A percentile compares a stretch with the other conserved stretches of the same genome.
These are phyloP conservation scores for Jatropha curcas DNA, from an alignment of 345 rosid genomes.

Conservation along the genomic window DNA sequence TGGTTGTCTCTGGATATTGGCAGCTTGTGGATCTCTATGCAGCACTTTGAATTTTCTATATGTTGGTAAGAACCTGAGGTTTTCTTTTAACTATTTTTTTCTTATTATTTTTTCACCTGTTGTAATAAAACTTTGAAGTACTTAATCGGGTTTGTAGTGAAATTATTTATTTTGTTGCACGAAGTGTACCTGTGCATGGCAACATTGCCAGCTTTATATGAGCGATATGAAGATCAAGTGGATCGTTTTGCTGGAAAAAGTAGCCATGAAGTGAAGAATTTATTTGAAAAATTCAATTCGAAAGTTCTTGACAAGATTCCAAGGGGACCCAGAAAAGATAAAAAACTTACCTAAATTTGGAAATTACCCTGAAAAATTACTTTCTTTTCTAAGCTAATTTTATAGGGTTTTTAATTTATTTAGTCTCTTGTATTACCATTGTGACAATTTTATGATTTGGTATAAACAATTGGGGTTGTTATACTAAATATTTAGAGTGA, in stretches of 20 bases:
- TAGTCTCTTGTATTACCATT: too few relatives aligned
- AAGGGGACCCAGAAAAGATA: slow-evolving; percentile 33
- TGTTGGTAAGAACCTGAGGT: slow-evolving; percentile 32
- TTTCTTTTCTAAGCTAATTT: too few relatives aligned
- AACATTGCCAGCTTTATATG: slow-evolving; percentile 45
- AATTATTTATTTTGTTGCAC: neutral
- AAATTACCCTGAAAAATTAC: too few relatives aligned
- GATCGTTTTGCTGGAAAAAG: slow-evolving; percentile 38
- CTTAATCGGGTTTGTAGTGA: neutral
- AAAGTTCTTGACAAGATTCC: slow-evolving; percentile 53
- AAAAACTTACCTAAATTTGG: neutral
- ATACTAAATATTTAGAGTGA: too few relatives aligned
- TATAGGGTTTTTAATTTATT: too few relatives aligned
- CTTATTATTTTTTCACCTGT: neutral
- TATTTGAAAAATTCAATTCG: slow-evolving; percentile 39
- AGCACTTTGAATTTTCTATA: slow-evolving; percentile 48
- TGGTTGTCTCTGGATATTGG: slow-evolving; percentile 44
- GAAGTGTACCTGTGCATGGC: slow-evolving; percentile 44
- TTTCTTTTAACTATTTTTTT: neutral
- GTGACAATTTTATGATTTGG: too few relatives aligned
- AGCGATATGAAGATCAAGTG: slow-evolving; percentile 43
- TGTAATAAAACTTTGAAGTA: too few relatives aligned
- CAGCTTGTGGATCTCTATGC: slow-evolving; percentile 41
- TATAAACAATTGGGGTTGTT: too few relatives aligned
- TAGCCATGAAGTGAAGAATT: slow-evolving; percentile 32